Evolutionary conservation across 768 basidiomycete species (phyloP), one percentile per base, ranked within the genome.

Genomic region (Hypholoma fasciculare): DNA sequence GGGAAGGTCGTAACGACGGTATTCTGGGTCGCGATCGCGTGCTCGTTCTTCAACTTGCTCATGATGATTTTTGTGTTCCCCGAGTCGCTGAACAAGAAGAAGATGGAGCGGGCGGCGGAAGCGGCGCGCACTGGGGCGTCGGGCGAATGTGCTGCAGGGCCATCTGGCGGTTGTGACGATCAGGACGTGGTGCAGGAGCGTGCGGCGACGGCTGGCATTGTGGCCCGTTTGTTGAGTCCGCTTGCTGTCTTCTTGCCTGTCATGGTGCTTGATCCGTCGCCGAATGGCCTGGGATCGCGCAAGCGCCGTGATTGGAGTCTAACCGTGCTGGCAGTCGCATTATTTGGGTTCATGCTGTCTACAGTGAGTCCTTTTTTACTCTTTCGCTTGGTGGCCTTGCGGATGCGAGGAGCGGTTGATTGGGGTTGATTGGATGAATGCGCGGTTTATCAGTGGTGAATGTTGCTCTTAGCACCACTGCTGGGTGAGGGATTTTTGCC

Each of bases 241-340:
- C 74, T 95, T n/a, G 76, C 77, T 0, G 69, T 92, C n/a, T 91
- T 95, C 71, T 69, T 88, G 50, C 94, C 94, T 3, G 71, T 72
- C 6, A 73, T 72, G 40, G 78, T 81, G 56, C 70, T 80, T 20
- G 76, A 80, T 39, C 68, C 68, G 49, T 50, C 71, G 69, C 34
- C 73, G 68, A 50, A 74, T 70, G 63, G 66, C 6, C 50, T 68
- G n/a, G 58, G 62, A n/a, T 73, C 67, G 58, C 76, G 74, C 60
- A 77, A 80, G 55, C 59, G 59, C 38, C 82, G 76, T 62, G 94
- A 96, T 70, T 95, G 90, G 90, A 92, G 87, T 67, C 69, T 96
- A 66, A 92, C 90, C 2, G 75, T 86, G 54, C 73, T 95, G 3
- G 90, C 84, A 3, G 58, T 79, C 1, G 81, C 85, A 2, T 69